phyloP scores from a whole-genome alignment of 495 filamentous ascomycete species.

The Acidomyces sp. region DNA sequence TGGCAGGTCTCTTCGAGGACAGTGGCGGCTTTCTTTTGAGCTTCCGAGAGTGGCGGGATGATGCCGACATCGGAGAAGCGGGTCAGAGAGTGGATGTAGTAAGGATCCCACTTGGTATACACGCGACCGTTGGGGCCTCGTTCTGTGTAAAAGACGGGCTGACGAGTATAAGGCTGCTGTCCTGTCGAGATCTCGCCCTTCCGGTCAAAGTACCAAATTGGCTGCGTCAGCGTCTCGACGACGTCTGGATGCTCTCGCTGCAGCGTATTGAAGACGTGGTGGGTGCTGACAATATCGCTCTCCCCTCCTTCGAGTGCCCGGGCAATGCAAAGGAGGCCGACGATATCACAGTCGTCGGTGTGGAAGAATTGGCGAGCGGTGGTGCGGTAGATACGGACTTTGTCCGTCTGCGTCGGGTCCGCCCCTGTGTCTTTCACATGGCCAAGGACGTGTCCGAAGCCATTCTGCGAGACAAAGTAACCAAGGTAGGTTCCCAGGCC shows the following conservation, averaged over 20 bases:
- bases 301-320: conserved; percentile 71
- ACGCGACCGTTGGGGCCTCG: conserved; percentile 32
- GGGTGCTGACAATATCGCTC: conserved; percentile 63
- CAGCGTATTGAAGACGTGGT: conserved; percentile 71
- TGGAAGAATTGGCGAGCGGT: conserved; percentile 78
- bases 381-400: conserved; percentile 78
- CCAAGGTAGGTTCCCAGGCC: conserved; percentile 74
- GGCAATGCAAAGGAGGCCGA: conserved; percentile 71
- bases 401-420: conserved; percentile 65
- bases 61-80: conserved; percentile 26
- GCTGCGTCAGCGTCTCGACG: conserved; percentile 55
- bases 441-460: conserved; percentile 70
- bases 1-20: conserved; percentile 28
- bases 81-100: conserved; percentile 26
- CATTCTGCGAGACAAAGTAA: conserved; percentile 77
- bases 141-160: conserved; percentile 63
- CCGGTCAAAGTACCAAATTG: conserved; percentile 87
- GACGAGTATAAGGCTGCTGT: conserved; percentile 61
- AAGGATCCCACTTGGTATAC: conserved; percentile 27
- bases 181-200: conserved; percentile 70
- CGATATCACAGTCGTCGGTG: conserved; percentile 67
- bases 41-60: conserved; percentile 25
- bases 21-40: conserved; percentile 19
- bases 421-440: conserved; percentile 85
- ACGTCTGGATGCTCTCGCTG: conserved; percentile 66